A percentile compares a stretch with the other conserved stretches of the same genome.
These are phyloP conservation scores for Cymbopogon citratus DNA, from an alignment of 176 grass and related monocot species.

Conservation along the genomic window DNA sequence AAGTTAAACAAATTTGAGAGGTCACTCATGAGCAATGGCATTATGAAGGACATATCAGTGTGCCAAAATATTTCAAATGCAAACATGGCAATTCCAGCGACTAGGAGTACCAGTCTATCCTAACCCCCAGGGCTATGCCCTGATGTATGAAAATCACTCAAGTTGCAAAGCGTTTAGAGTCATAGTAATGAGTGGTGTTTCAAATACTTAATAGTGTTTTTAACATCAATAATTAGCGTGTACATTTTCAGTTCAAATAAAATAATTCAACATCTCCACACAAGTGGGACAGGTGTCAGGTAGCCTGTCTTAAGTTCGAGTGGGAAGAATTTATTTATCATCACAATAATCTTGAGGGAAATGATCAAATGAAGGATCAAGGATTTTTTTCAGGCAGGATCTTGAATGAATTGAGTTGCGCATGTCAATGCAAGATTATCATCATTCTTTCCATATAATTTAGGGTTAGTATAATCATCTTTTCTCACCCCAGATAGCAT, in stretches of 20 bases:
- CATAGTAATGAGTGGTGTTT: background rate
- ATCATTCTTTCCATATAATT: background rate
- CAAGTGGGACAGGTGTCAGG: background rate
- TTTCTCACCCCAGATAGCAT: background rate
- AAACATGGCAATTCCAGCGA: background rate
- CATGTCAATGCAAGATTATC: background rate
- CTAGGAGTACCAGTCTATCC: background rate
- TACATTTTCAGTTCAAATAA: background rate
- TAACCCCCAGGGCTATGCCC: background rate
- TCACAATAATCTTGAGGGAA: background rate
- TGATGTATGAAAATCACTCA: background rate
- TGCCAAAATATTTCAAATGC: background rate
- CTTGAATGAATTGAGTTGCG: background rate
- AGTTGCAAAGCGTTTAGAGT: background rate
- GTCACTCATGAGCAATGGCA: conserved; percentile 17
- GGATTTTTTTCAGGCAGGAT: background rate
- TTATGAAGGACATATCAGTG: background rate
- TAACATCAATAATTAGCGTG: background rate
- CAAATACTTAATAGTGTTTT: background rate
- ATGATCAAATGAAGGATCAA: background rate
- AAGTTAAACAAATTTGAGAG: conserved; percentile 17
- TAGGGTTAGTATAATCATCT: background rate
- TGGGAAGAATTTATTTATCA: background rate
- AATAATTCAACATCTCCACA: background rate
- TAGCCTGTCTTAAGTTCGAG: background rate